Conservation (phyloP, 2,329 filamentous ascomycete species). For the Alternaria sp. region DNA sequence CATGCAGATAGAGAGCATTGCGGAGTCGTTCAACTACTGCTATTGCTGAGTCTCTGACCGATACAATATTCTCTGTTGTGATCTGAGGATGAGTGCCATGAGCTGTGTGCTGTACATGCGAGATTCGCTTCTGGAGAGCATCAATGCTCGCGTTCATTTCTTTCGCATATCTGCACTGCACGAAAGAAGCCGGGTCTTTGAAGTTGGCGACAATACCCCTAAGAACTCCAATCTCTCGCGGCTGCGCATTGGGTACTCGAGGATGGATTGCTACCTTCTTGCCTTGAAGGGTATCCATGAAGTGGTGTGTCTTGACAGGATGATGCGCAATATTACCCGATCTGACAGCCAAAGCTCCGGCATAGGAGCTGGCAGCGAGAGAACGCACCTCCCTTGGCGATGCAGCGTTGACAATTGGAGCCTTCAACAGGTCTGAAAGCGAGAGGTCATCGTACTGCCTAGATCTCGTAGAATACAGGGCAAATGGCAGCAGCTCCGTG, state of each 20-base stretch:
- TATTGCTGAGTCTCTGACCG: slow-evolving; percentile 24
- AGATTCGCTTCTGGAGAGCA: slow-evolving; percentile 29
- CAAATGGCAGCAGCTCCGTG: not conserved
- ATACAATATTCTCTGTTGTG: slow-evolving; percentile 11
- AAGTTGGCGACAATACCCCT: slow-evolving; percentile 18
- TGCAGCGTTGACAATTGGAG: not conserved
- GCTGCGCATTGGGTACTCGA: not conserved
- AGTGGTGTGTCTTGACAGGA: not conserved
- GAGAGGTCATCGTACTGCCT: slow-evolving; percentile 2
- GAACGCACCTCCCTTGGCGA: too few species aligned
- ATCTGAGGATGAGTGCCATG: slow-evolving; percentile 6
- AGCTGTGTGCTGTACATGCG: not conserved
- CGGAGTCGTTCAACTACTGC: slow-evolving; percentile 13
- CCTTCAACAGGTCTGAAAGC: not conserved
- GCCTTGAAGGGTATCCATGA: not conserved
- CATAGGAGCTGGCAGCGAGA: not conserved
- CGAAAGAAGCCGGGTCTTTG: slow-evolving; percentile 31
- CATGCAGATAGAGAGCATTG: slow-evolving; percentile 11
- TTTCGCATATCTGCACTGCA: slow-evolving; percentile 50
- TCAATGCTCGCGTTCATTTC: slow-evolving; percentile 47
- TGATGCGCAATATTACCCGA: not conserved
- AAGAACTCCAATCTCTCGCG: slow-evolving; percentile 16
- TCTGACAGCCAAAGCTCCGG: not conserved
- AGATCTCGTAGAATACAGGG: not conserved
- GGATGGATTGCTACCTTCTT: not conserved